Conservation (phyloP, 2,329 filamentous ascomycete genomes). For the Diaporthe sp. region DNA sequence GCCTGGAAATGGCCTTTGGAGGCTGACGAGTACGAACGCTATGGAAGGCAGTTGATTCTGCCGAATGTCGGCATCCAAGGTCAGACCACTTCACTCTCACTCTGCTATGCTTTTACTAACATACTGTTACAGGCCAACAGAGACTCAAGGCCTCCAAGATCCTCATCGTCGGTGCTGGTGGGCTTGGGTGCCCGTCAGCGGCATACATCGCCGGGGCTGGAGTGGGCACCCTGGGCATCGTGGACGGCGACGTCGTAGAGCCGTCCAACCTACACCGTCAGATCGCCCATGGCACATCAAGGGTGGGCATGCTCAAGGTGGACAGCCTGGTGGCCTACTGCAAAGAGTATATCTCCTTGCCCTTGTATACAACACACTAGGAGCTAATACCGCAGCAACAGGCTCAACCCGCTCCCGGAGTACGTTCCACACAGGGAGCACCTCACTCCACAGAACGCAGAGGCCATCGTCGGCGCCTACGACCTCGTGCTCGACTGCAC, state of each 20-base stretch:
- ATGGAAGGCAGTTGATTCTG: slow-evolving; percentile 92
- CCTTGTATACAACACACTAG: neutral
- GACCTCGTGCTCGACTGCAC: slow-evolving; percentile 95
- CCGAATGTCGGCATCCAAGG: slow-evolving; percentile 84
- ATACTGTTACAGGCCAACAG: slow-evolving; percentile 74
- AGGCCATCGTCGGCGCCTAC: slow-evolving; percentile 76
- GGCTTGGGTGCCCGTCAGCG: slow-evolving; percentile 91
- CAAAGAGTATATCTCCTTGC: slow-evolving; percentile 58
- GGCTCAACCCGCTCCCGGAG: slow-evolving; percentile 79
- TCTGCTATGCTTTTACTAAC: neutral
- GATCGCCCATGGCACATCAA: slow-evolving; percentile 80
- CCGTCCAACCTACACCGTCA: slow-evolving; percentile 93
- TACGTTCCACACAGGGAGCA: slow-evolving; percentile 75
- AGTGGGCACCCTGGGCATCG: slow-evolving; percentile 84
- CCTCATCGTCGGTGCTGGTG: slow-evolving; percentile 88
- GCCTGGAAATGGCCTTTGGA: slow-evolving; percentile 76
- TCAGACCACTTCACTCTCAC: slow-evolving; percentile 50
- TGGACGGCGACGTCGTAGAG: slow-evolving; percentile 92
- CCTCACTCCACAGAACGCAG: slow-evolving; percentile 78
- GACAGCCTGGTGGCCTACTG: slow-evolving; percentile 78
- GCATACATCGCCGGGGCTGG: slow-evolving; percentile 94
- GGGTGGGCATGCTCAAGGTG: slow-evolving; percentile 84
- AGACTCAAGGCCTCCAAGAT: slow-evolving; percentile 78
- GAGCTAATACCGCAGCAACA: slow-evolving; percentile 51
- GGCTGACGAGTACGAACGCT: slow-evolving; percentile 84